phyloP scores from a whole-genome alignment of 805 yeast species.

The Tetrapisispora nanseiensis region DNA sequence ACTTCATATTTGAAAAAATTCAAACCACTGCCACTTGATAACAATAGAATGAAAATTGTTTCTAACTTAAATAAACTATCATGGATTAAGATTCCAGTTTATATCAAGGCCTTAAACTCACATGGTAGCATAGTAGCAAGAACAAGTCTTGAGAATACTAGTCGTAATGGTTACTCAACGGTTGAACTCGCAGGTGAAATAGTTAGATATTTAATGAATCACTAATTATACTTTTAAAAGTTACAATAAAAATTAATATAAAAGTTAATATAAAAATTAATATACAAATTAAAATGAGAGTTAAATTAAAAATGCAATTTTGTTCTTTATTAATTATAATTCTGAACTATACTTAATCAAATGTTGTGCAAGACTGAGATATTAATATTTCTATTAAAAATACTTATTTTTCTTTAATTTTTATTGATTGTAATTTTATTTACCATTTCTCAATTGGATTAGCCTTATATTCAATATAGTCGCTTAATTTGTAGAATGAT shows the following conservation, averaged over 20 bases:
- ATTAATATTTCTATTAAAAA: no score
- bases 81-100: slow-evolving; percentile 74
- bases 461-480: slow-evolving; percentile 56
- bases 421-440: not conserved
- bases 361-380: no score
- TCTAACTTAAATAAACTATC: slow-evolving; percentile 48
- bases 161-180: slow-evolving; percentile 20
- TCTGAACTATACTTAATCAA: no score
- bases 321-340: no score
- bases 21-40: slow-evolving; percentile 28
- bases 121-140: slow-evolving; percentile 85
- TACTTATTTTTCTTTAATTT: not conserved
- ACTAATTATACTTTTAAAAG: not conserved
- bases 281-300: not conserved
- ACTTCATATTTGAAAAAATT: slow-evolving; percentile 10
- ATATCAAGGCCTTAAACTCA: slow-evolving; percentile 63
- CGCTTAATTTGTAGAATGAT: slow-evolving; percentile 63
- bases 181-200: slow-evolving; percentile 23
- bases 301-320: not conserved
- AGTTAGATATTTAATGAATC: slow-evolving; percentile 13
- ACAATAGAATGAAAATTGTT: slow-evolving; percentile 34
- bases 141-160: slow-evolving; percentile 39
- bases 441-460: slow-evolving; percentile 89
- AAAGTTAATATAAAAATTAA: not conserved
- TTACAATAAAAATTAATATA: not conserved